Percentiles rank a stretch among this genome's conserved stretches.
Evolutionary conservation across 306 rosid species (phyloP).

Genomic region (Crotalaria pallida): DNA sequence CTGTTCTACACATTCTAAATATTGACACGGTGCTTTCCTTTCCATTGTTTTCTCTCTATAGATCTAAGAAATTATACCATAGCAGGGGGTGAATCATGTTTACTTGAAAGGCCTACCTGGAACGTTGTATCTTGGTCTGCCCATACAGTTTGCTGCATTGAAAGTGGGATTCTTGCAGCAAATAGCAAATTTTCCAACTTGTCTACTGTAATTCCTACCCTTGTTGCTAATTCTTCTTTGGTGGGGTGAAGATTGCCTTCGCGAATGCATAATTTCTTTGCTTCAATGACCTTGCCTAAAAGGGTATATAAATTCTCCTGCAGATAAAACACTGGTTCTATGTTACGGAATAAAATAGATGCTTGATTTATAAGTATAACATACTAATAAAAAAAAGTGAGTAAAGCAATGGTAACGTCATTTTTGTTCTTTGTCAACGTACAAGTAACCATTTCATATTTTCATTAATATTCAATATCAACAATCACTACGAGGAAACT

Average conservation of each 20-base stretch:
- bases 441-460: no score
- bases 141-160: conserved; percentile 85
- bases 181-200: conserved; percentile 57
- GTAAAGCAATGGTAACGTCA: background rate
- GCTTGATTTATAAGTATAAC: background rate
- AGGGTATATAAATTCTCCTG: conserved; percentile 75
- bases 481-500: conserved; percentile 2
- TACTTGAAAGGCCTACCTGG: conserved; percentile 56
- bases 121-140: conserved; percentile 72
- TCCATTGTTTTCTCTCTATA: conserved; percentile 7
- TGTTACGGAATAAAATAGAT: conserved; percentile 5
- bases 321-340: conserved; percentile 13
- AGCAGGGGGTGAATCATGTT: background rate
- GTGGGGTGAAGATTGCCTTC: conserved; percentile 67
- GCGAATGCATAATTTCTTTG: conserved; percentile 57
- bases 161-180: conserved; percentile 65
- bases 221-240: conserved; percentile 70
- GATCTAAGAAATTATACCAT: background rate
- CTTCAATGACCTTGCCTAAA: conserved; percentile 66
- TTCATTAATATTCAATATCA: conserved; percentile 17
- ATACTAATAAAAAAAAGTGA: background rate
- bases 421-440: conserved; percentile 7
- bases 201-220: conserved; percentile 64
- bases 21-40: background rate
- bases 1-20: background rate